Evolutionary conservation across 306 rosid genomes (phyloP).

Genomic region (Gastrolobium villosum): DNA sequence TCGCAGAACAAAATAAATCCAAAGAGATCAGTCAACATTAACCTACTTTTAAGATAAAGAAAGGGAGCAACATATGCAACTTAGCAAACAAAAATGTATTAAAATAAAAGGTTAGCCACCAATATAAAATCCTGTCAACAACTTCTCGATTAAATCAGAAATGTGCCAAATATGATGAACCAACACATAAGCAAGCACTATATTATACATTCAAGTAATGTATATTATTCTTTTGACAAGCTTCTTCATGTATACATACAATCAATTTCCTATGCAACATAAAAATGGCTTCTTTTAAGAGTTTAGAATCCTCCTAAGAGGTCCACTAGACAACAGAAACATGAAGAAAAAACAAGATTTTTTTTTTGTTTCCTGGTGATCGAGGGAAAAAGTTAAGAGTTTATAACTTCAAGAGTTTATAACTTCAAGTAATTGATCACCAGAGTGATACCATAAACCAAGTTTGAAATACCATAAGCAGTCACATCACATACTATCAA

Average conservation of each 20-base stretch:
- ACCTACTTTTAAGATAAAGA: conserved; percentile 10
- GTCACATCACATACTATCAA: conserved; percentile 24
- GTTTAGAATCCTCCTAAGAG: conserved; percentile 19
- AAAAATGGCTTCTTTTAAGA: conserved; percentile 20
- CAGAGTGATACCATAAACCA: conserved; percentile 21
- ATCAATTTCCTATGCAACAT: conserved; percentile 27
- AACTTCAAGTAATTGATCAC: too few species aligned
- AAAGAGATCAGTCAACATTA: conserved; percentile 42
- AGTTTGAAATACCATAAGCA: conserved; percentile 8
- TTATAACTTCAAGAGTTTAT: conserved; percentile 1
- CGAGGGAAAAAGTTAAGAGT: background rate
- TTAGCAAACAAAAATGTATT: conserved; percentile 21
- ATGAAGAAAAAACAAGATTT: conserved; percentile 1
- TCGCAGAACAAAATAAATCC: conserved; percentile 31
- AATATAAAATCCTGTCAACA: conserved; percentile 35
- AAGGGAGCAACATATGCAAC: conserved; percentile 28
- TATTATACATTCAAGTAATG: conserved; percentile 5
- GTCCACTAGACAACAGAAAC: conserved; percentile 24
- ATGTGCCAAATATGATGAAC: conserved; percentile 19
- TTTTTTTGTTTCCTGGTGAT: conserved; percentile 21
- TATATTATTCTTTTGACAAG: background rate
- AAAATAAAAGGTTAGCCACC: conserved; percentile 3
- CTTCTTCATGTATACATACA: conserved; percentile 13
- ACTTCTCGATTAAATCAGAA: conserved; percentile 16
- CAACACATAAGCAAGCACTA: conserved; percentile 6